Evolutionary conservation across 2,329 filamentous ascomycete species (phyloP), one percentile per base, ranked within the genome.

Genomic region (Ceratocystis papillata): DNA sequence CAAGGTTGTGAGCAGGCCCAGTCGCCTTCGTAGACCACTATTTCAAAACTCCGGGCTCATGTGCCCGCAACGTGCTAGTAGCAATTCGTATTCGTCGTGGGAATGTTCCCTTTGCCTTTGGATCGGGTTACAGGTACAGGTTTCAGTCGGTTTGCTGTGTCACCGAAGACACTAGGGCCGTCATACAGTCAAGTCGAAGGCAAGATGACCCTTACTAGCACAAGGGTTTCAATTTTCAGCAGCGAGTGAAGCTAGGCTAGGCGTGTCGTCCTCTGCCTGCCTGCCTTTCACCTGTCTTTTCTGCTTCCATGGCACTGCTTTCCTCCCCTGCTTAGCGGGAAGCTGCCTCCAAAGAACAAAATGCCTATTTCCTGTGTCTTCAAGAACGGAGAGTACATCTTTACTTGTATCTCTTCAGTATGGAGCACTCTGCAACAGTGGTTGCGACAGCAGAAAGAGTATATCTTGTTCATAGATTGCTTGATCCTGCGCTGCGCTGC

Each of bases 81-180:
- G 55, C 2, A 33, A n/a, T 12, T 59, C 55, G 55, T 59, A 37
- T 59, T 30, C 15, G 3, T 25, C 3, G 17, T 59, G 5, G 17
- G 25, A 28, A 30, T 37, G 6, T 15, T 20, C 15, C 10, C 55
- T 20, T 8, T 59, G 55, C 8, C 17, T n/a, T 59, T 20, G 15
- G 55, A 17, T 30, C 55, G 55, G 33, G 55, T 37, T 37, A 59
- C 55, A 37, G 55, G 28, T 20, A 59, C 55, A 59, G n/a, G 55
- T 59, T 59, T 59, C 55, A 59, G 55, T 59, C 3, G 28, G 37
- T 17, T 37, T n/a, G 28, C 55, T 59, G 55, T 59, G 55, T 37
- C 17, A 59, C 55, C 28, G 7, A 25, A 20, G 55, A 59, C 55
- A 37, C 5, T n/a, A 30, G 5, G 15, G 2, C n/a, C 33, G 55